Evolutionary conservation across 805 yeast genomes (phyloP), one percentile per base, ranked within the genome.

Genomic region (Candida maesae): DNA sequence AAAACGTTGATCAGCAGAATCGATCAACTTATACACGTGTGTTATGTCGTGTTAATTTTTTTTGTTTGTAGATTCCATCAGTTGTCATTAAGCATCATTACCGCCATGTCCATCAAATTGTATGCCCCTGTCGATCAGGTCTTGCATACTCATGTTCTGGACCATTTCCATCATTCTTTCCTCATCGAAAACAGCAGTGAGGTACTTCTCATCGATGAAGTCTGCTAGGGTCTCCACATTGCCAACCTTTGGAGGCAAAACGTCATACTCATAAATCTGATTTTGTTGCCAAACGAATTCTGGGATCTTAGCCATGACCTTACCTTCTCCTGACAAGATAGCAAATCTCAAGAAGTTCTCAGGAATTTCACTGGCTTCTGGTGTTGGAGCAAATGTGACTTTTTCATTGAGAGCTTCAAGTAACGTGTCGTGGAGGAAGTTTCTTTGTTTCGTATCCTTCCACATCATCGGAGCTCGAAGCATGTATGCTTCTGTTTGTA

Each of bases 281-380:
- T 79, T 70, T 19, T 73, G 57, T 2, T 73, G 71, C 84, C 88
- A 84, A 18, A 82, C 68, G 2, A 61, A 51, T 19, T 68, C 53
- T 1, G 95, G 95, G 18, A 84, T 67, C 49, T 76, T 74, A 1
- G 86, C 85, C 84, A 84, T 78, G 1, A 81, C 71, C 31, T 77
- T 72, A 18, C 77, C 78, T 58, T 84, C 93, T 14, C 84, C 85
- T 0, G 89, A 80, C 31, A 84, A 60, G 24, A 84, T 70, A 2
- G 79, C 81, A 60, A 83, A 82, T 42, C 95, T 68, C 11, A 84
- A 51, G 44, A 85, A 65, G 52, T 82, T 84, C 5, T 63, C 54
- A 1, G 91, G 89, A 0, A 82, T 66, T 4, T 45, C 50, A 2
- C 56, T 53, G 15, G 52, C 53, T 21, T 52, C 43, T 23, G 31